A percentile compares a stretch with the other conserved stretches of the same genome.
phyloP scores from a whole-genome alignment of 2,329 filamentous ascomycete genomes.

The Aspergillus texensis region DNA sequence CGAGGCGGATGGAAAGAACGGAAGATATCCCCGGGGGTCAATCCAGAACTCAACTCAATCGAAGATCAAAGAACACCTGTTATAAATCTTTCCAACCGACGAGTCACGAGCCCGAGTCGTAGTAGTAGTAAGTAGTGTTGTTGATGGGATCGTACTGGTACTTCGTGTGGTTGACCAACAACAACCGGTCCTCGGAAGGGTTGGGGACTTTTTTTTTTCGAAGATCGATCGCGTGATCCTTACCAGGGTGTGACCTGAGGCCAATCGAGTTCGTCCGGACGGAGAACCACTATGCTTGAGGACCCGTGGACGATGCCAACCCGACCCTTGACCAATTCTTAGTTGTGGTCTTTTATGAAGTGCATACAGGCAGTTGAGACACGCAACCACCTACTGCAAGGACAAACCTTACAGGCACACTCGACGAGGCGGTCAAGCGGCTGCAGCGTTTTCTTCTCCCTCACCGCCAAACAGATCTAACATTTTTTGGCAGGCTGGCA shows the following conservation, averaged over 20 bases:
- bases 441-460: not conserved
- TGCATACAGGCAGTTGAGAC: not conserved
- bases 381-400: slow-evolving; percentile 5
- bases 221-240: slow-evolving; percentile 5
- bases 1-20: not conserved
- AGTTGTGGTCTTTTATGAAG: not conserved
- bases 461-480: slow-evolving; percentile 1
- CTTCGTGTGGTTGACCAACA: not conserved
- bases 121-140: not conserved
- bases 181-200: not conserved
- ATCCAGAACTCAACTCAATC: not conserved
- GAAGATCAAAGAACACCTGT: not conserved
- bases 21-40: not conserved
- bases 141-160: not conserved
- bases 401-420: slow-evolving; percentile 6
- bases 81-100: not conserved
- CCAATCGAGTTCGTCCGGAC: not conserved
- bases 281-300: not conserved
- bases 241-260: not conserved
- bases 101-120: not conserved
- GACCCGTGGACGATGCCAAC: not conserved
- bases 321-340: not conserved
- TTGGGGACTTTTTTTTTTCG: not conserved
- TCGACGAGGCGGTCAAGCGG: slow-evolving; percentile 3
- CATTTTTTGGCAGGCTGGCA: not conserved